Evolutionary conservation across 1,284 basidiomycete species (phyloP).

Genomic region (Ustilago tritici): DNA sequence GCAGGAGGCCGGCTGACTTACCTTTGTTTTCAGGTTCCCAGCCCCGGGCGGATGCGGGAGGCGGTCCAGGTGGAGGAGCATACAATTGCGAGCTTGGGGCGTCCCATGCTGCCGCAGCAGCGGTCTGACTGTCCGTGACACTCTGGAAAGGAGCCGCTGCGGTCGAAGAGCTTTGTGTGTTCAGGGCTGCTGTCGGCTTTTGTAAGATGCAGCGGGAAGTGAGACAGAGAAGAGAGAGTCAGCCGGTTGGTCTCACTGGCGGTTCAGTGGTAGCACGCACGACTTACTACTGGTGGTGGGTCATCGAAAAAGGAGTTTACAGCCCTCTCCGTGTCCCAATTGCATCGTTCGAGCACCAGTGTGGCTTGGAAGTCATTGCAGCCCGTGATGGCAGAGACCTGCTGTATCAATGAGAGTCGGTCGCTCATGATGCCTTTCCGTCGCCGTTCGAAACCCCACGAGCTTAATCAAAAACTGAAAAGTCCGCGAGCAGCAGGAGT

Average conservation of each 20-base stretch:
- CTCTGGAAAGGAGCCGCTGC: conserved; percentile 26
- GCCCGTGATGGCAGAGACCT: conserved; percentile 43
- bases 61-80: conserved; percentile 27
- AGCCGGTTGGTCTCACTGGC: neutral
- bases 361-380: conserved; percentile 40
- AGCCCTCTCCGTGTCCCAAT: conserved; percentile 39
- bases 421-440: conserved; percentile 21
- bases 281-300: conserved; percentile 48
- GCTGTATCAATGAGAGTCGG: conserved; percentile 25
- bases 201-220: neutral
- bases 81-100: conserved; percentile 16
- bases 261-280: neutral
- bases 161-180: conserved; percentile 16
- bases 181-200: conserved; percentile 10
- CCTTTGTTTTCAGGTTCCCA: conserved; percentile 32
- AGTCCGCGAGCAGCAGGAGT: neutral
- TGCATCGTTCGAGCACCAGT: conserved; percentile 32
- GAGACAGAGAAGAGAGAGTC: neutral
- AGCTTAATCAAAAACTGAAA: neutral
- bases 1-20: neutral
- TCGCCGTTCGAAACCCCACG: neutral
- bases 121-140: neutral
- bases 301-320: conserved; percentile 49
- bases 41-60: conserved; percentile 12
- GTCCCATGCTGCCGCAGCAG: conserved; percentile 24